Evolutionary conservation across 2,329 filamentous ascomycete genomes (phyloP).

Genomic region (Fusarium marasasianum): DNA sequence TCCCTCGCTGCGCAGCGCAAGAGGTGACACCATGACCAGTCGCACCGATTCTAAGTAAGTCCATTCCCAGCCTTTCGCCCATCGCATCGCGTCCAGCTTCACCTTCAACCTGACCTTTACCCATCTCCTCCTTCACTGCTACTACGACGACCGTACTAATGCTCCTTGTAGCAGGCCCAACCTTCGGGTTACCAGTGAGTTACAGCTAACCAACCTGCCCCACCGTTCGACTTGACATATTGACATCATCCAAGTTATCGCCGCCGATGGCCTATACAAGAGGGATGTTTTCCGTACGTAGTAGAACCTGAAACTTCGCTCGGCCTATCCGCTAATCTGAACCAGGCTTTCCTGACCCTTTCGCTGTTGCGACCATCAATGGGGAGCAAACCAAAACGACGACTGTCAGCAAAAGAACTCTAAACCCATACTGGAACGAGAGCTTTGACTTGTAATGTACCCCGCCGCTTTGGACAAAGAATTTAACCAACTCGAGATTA

Average conservation of each 20-base stretch:
- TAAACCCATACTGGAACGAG: slow-evolving; percentile 99
- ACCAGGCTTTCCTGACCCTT: slow-evolving; percentile 94
- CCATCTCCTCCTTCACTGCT: background rate
- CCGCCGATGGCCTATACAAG: slow-evolving; percentile 97
- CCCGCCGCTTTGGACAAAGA: slow-evolving; percentile 17
- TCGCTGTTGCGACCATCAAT: slow-evolving; percentile 95
- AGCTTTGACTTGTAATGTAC: slow-evolving; percentile 92
- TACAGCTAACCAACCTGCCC: slow-evolving; percentile 34
- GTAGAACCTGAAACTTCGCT: background rate
- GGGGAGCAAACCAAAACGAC: slow-evolving; percentile 99
- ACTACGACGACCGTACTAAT: slow-evolving; percentile 44
- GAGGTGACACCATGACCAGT: slow-evolving; percentile 46
- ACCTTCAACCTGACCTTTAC: background rate
- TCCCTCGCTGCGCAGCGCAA: slow-evolving; percentile 42
- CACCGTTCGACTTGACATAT: slow-evolving; percentile 40
- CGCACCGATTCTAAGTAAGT: slow-evolving; percentile 52
- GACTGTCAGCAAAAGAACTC: slow-evolving; percentile 92
- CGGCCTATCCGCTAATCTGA: slow-evolving; percentile 42
- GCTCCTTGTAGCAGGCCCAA: slow-evolving; percentile 74
- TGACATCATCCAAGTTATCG: slow-evolving; percentile 79
- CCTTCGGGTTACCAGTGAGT: slow-evolving; percentile 90
- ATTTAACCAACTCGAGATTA: slow-evolving; percentile 22
- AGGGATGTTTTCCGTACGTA: slow-evolving; percentile 97
- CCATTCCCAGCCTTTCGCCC: slow-evolving; percentile 11
- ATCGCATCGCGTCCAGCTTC: slow-evolving; percentile 21